A percentile compares a stretch with the other conserved stretches of the same genome.
Conservation (phyloP, 169 alveolate genomes). For the Theileria luwenshuni region DNA sequence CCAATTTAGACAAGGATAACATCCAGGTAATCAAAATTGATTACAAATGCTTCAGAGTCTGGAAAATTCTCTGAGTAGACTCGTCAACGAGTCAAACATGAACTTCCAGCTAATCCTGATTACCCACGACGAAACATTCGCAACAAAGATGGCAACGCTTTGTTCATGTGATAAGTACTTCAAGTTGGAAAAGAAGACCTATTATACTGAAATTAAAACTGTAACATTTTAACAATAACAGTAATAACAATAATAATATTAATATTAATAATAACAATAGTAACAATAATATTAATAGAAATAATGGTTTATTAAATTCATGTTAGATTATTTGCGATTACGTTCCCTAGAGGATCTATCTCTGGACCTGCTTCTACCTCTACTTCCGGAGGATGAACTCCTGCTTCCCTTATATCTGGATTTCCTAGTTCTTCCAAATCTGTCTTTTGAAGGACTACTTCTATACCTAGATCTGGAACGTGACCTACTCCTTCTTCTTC, state of each 20-base stretch:
- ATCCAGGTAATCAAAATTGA: slow-evolving; percentile 79
- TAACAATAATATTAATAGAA: slow-evolving; percentile 13
- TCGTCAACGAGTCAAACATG: slow-evolving; percentile 67
- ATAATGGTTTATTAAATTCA: background rate
- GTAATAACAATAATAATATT: background rate
- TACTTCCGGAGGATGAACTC: background rate
- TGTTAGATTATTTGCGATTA: background rate
- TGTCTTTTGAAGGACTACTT: background rate
- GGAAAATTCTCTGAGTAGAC: slow-evolving; percentile 68
- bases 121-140: slow-evolving; percentile 98
- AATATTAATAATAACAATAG: background rate
- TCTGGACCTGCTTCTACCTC: slow-evolving; percentile 12
- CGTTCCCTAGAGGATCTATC: background rate
- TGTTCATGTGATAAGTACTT: slow-evolving; percentile 66
- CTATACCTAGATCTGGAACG: background rate
- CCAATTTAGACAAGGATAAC: slow-evolving; percentile 95
- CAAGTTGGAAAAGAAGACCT: slow-evolving; percentile 21
- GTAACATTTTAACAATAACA: slow-evolving; percentile 10
- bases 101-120: slow-evolving; percentile 92
- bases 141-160: slow-evolving; percentile 77
- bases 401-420: background rate
- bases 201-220: slow-evolving; percentile 7
- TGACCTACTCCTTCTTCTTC: background rate
- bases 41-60: slow-evolving; percentile 37
- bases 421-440: background rate